phyloP scores from a whole-genome alignment of 2,329 filamentous ascomycete genomes.

The Trichoderma sp. region DNA sequence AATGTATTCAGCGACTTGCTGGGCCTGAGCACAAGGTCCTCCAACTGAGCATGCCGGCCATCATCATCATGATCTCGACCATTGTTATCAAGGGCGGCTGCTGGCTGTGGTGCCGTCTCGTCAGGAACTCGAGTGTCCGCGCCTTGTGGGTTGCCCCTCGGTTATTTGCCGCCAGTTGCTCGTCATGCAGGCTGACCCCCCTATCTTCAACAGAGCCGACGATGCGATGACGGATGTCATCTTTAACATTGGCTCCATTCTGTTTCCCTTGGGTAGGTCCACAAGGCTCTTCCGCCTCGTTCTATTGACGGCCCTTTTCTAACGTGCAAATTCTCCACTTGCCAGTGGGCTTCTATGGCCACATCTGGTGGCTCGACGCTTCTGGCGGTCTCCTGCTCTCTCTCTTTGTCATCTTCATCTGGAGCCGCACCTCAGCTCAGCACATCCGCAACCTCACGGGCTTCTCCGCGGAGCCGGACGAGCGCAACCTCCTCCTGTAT shows the following conservation, averaged over 20 bases:
- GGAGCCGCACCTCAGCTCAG: conserved; percentile 70
- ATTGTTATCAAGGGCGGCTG: conserved; percentile 80
- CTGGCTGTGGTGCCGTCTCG: conserved; percentile 85
- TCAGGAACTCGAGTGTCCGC: conserved; percentile 84
- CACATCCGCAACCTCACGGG: conserved; percentile 83
- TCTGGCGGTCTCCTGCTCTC: conserved; percentile 79
- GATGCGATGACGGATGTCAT: conserved; percentile 73
- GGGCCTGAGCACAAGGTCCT: conserved; percentile 67
- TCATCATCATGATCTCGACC: conserved; percentile 78
- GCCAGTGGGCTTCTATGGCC: conserved; percentile 70
- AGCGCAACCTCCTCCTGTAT: conserved; percentile 84
- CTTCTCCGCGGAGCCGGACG: conserved; percentile 75
- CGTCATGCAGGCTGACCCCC: conserved; percentile 26
- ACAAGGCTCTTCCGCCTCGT: too few species aligned
- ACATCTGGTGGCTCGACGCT: conserved; percentile 82
- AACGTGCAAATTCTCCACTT: background rate
- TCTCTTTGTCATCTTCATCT: conserved; percentile 76
- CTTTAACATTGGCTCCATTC: conserved; percentile 87
- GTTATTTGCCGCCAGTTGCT: background rate
- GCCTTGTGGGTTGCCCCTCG: conserved; percentile 58
- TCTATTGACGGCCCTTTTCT: background rate
- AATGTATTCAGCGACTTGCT: conserved; percentile 67
- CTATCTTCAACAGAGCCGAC: conserved; percentile 44
- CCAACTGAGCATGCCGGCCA: conserved; percentile 70
- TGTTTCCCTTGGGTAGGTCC: conserved; percentile 72